Evolutionary conservation across 2,329 filamentous ascomycete genomes (phyloP).

Genomic region (Triangularia verruculosa): DNA sequence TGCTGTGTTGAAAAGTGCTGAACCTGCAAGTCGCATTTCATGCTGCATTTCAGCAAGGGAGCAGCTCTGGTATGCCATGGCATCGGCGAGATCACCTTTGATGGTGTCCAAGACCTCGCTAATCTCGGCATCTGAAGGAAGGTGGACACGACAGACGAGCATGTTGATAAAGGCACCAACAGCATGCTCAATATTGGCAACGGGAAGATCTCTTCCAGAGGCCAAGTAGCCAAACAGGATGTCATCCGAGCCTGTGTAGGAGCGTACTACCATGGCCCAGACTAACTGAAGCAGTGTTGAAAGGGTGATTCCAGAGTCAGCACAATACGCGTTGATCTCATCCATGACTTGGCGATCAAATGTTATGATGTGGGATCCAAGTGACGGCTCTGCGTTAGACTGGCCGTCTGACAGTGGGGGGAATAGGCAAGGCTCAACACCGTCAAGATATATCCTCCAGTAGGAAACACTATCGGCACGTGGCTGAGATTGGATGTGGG

Average conservation of each 20-base stretch:
- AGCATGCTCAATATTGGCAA: slow-evolving; percentile 46
- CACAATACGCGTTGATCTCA: slow-evolving; percentile 36
- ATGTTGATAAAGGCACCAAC: slow-evolving; percentile 55
- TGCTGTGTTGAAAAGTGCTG: slow-evolving; percentile 33
- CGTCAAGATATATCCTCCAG: slow-evolving; percentile 30
- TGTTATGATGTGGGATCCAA: slow-evolving; percentile 24
- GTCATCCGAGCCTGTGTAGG: slow-evolving; percentile 45
- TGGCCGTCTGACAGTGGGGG: slow-evolving; percentile 25
- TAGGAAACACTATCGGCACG: slow-evolving; percentile 26
- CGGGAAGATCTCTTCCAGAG: slow-evolving; percentile 50
- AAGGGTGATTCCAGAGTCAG: slow-evolving; percentile 41
- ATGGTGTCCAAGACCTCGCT: slow-evolving; percentile 40
- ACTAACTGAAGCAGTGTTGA: slow-evolving; percentile 50
- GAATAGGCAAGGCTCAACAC: slow-evolving; percentile 31
- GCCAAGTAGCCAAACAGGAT: slow-evolving; percentile 54
- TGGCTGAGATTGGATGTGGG: slow-evolving; percentile 23
- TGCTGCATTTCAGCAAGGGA: slow-evolving; percentile 47
- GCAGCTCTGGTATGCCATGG: slow-evolving; percentile 48
- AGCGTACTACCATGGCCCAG: slow-evolving; percentile 50
- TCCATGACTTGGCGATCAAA: slow-evolving; percentile 9
- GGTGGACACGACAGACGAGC: slow-evolving; percentile 47
- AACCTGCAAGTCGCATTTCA: slow-evolving; percentile 26
- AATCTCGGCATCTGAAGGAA: slow-evolving; percentile 36
- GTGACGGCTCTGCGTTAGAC: neutral
- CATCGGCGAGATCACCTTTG: slow-evolving; percentile 44